Percentiles rank a stretch among this genome's conserved stretches.
phyloP scores from a whole-genome alignment of 73 alveolate genomes.

The Durusdinium trenchii region DNA sequence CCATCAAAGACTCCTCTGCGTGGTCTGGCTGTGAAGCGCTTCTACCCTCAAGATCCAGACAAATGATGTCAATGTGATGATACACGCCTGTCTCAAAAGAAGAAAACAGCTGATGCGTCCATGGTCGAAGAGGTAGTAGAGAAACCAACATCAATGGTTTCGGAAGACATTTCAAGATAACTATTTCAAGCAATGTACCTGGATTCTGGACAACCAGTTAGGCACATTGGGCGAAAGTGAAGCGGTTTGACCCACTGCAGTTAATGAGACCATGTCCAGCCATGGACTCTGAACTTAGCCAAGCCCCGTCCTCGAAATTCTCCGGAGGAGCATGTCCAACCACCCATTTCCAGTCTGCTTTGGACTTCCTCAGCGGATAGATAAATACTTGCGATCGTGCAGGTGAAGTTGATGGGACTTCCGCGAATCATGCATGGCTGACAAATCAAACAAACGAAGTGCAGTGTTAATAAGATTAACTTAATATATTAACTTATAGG shows the following conservation, averaged over 20 bases:
- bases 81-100: not conserved
- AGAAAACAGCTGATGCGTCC: not conserved
- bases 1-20: conserved; percentile 59
- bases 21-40: not conserved
- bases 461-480: no score
- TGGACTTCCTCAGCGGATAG: conserved; percentile 29
- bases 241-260: no score
- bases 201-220: no score
- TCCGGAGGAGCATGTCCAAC: conserved; percentile 92
- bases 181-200: no score
- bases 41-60: not conserved
- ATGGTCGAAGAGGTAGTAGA: no score
- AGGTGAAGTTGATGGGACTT: not conserved
- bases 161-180: no score
- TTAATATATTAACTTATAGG: no score
- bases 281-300: no score
- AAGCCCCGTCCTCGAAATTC: conserved; percentile 62
- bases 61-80: not conserved
- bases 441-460: no score
- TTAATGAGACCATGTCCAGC: no score
- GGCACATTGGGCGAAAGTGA: no score
- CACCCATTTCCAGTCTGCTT: conserved; percentile 91
- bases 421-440: not conserved
- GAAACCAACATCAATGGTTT: no score
- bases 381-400: not conserved